Conservation (phyloP, 306 rosid species). For the Prunus padus region DNA sequence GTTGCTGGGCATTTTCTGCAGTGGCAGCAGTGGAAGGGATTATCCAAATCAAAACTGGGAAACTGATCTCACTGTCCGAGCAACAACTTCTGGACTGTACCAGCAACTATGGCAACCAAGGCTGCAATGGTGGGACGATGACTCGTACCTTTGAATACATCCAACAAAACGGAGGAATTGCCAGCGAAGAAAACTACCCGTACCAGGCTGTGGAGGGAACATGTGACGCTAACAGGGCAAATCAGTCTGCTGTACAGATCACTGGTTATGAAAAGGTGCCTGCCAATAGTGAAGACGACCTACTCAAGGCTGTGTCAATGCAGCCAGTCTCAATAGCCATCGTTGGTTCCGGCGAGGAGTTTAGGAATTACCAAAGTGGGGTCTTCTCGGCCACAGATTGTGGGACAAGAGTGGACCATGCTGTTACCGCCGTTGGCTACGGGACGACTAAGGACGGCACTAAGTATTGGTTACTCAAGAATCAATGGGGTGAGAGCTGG, state of each 20-base stretch:
- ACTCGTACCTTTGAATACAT: not conserved
- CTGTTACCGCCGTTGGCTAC: slow-evolving; percentile 23
- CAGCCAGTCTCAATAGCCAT: slow-evolving; percentile 21
- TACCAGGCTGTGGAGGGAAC: not conserved
- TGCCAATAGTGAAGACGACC: not conserved
- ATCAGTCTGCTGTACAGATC: not conserved
- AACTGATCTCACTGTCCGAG: not conserved
- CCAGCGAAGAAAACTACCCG: not conserved
- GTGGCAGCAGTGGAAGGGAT: slow-evolving; percentile 36
- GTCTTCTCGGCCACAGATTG: slow-evolving; percentile 7
- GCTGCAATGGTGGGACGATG: not conserved
- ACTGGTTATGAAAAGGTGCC: not conserved
- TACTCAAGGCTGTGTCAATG: slow-evolving; percentile 18
- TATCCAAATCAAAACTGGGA: slow-evolving; percentile 10
- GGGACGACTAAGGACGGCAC: slow-evolving; percentile 15
- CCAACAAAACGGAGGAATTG: not conserved
- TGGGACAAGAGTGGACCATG: not conserved
- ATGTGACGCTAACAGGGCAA: slow-evolving; percentile 11
- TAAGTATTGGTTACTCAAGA: slow-evolving; percentile 24
- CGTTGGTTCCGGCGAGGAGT: not conserved
- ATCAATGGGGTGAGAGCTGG: slow-evolving; percentile 22
- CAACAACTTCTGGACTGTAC: not conserved
- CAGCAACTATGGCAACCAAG: not conserved
- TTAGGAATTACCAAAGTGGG: not conserved
- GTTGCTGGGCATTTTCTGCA: slow-evolving; percentile 28